Conservation (phyloP, 768 basidiomycete species). For the Coprinopsis strossmayeri region DNA sequence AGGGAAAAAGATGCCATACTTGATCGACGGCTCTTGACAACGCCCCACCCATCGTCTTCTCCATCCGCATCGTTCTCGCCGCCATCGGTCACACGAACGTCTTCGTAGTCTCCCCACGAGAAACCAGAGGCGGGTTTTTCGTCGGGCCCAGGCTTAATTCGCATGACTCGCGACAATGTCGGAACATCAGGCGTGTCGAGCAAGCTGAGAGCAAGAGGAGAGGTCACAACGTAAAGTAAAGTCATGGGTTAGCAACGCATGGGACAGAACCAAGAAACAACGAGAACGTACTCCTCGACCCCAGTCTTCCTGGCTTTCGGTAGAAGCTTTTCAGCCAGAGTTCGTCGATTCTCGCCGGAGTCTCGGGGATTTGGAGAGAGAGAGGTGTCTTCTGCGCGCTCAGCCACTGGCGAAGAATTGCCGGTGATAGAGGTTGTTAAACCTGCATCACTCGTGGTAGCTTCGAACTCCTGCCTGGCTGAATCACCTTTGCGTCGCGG, state of each 20-base stretch:
- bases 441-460: conserved; percentile 37
- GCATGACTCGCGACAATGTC: conserved; percentile 59
- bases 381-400: conserved; percentile 21
- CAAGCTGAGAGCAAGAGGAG: conserved; percentile 39
- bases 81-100: conserved; percentile 36
- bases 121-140: conserved; percentile 60
- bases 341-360: conserved; percentile 23
- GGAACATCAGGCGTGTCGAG: conserved; percentile 53
- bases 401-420: conserved; percentile 30
- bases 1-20: conserved; percentile 25
- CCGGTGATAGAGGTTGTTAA: conserved; percentile 40
- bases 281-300: conserved; percentile 49
- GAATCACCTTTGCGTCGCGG: conserved; percentile 27
- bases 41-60: conserved; percentile 78
- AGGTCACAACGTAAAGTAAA: conserved; percentile 2
- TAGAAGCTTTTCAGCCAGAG: conserved; percentile 59
- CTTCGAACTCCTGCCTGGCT: conserved; percentile 10
- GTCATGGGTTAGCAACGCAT: not conserved
- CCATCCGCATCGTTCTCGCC: conserved; percentile 55
- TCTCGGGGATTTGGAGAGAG: conserved; percentile 19
- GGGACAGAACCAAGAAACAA: conserved; percentile 3
- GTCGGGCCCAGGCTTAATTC: conserved; percentile 50
- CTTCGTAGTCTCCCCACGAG: conserved; percentile 76
- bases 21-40: conserved; percentile 53
- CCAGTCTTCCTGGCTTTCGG: conserved; percentile 60